Evolutionary conservation across 257 asterid species (phyloP), one percentile per base, ranked within the genome.

Genomic region (Salvia miltiorrhiza): DNA sequence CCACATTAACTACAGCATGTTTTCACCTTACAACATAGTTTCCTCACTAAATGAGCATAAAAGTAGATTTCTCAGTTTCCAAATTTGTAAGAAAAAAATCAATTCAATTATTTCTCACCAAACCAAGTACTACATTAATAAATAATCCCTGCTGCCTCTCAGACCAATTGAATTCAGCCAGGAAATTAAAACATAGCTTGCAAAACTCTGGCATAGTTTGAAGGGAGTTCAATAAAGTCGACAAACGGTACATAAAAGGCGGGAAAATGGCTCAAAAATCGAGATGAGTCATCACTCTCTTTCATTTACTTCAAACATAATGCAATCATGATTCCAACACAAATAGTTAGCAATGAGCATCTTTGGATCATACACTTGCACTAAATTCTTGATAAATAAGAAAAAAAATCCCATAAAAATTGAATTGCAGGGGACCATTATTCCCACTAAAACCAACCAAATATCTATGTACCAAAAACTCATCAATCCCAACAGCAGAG

Each of bases 81-180:
- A 40, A 59, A 24, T 45, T 20, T 52, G 41, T 41, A 60, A 37
- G 73, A 76, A 76, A 62, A 35, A n/a, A n/a, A n/a, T n/a, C n/a
- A n/a, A 30, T 30, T 73, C 64, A 80, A 73, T 72, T n/a, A n/a
- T n/a, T n/a, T 69, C 77, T 33, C 64, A 53, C 77, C 77, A 64
- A 67, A 67, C 74, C 47, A 65, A 73, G 72, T 69, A 73, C 72
- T 0, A 40, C 65, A 73, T 67, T 68, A 10, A 58, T n/a, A n/a
- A n/a, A 61, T 57, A 47, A 26, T 16, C 65, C 40, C 66, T 53
- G 57, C 62, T 47, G 52, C 43, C 50, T 66, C 62, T 43, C 74
- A 63, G 43, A 32, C 49, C 63, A 10, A 50, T 32, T 70, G 41
- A 63, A 76, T 13, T 13, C 13, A 66, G 17, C 35, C 57, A 47